Base-by-base conservation (phyloP, 1,139 yeast species). In the Waltiozyma sp. region DNA sequence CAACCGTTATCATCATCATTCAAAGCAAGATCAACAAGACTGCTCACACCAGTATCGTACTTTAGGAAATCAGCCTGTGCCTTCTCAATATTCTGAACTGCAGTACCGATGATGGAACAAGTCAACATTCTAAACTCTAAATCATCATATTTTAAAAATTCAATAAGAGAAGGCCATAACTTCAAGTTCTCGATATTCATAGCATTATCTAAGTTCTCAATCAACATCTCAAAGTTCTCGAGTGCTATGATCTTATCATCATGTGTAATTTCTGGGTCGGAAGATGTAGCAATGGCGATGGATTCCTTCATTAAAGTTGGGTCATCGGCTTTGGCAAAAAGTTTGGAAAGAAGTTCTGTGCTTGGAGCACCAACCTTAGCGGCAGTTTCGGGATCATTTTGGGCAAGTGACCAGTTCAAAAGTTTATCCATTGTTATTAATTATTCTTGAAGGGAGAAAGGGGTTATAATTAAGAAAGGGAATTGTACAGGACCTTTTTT, bases 181-280 rank as follows among this genome's bases (percentile, higher is more conserved):
- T 77, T 75, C 69, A 88, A 61, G 54, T 83, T 84, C 51, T 84
- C 91, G 50, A 91, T 81, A 56, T 87, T 88, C 62, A 91, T 89
- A 21, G 98, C 97, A 60, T 91, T 91, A 61, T 91, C 98, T 51
- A 91, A 65, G 57, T 88, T 88, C 60, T 91, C 98, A 47, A 91
- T 83, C 46, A 91, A 70, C 93, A 89, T 87, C 61, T 91, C 96
- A 56, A 89, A 82, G 60, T 88, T 87, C 50, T 91, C 97, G 48
- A 89, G 73, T 0, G 97, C 96, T 15, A 77, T 74, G 45, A 80
- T 71, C 52, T 80, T 80, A 55, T 73, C 72, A 40, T 81, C 91
- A n/a, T 41, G 39, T 28, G 74, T 56, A 2, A 46, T 45, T 3
- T 71, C 70, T 18, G 80, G 80, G 39, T 76, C 80, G n/a, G 77